Base-by-base conservation (phyloP, 1,284 basidiomycete species). In the Irpex rosettiformis region DNA sequence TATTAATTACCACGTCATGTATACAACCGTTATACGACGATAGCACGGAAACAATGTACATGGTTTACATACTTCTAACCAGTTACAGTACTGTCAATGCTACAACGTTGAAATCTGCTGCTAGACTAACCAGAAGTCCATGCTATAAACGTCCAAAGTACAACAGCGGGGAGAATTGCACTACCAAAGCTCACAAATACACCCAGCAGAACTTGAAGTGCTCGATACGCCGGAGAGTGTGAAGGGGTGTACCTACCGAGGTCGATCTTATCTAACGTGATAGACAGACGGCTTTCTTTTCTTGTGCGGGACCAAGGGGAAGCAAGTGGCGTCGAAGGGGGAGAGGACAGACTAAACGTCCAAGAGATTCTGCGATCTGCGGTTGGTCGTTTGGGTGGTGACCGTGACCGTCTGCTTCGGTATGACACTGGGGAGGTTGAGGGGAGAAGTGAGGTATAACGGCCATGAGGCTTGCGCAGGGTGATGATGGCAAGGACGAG, bases 391-490 rank as follows among this genome's bases (percentile, higher is more conserved):
- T 40, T 40, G 33, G n/a, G n/a, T 11, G 33, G 33, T 13, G 33
- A 40, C 4, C 11, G 33, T 11, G 33, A 40, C 13, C 33, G 33
- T 47, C 10, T 18, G n/a, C 4, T 21, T 16, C 43, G 16, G 43
- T 47, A 47, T 21, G 43, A 18, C 18, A 18, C 16, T 11, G 27
- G 25, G 8, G 48, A 51, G n/a, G 48, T 11, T 4, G 48, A 51
- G 13, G 48, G 48, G 11, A 51, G 48, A 18, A 51, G 48, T 28
- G 48, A 25, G 11, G 24, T 51, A 18, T 16, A 5, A 13, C 24
- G 48, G 27, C 22, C 24, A 28, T 16, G 24, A 8, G 48, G 25
- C 75, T 77, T 65, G 62, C 71, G 74, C 68, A 25, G 69, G 61
- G 5, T 71, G 63, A 52, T 68, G 52, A 70, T 18, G 49, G 67